Conservation (phyloP, 352 stramenopile genomes). For the Elongisporangium prolatum region DNA sequence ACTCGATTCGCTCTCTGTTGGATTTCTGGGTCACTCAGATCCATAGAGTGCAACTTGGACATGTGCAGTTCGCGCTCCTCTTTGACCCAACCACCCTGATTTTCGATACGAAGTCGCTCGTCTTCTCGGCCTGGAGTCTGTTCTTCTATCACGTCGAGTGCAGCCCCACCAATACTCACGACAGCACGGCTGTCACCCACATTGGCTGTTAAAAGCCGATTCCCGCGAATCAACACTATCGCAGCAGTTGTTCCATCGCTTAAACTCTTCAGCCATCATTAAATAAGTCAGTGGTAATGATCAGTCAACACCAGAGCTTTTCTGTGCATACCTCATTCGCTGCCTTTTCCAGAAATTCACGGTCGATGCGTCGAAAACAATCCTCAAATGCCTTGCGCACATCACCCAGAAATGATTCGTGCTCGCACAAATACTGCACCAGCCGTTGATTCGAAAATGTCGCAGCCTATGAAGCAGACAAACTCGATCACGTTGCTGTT, state of each 20-base stretch:
- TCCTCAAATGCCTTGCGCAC: conserved; percentile 62
- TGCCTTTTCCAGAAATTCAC: conserved; percentile 68
- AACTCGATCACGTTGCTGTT: conserved; percentile 2
- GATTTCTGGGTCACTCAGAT: conserved; percentile 83
- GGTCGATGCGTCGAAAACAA: conserved; percentile 71
- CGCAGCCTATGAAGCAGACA: conserved; percentile 37
- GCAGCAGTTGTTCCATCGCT: conserved; percentile 73
- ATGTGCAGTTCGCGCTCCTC: conserved; percentile 85
- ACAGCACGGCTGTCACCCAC: conserved; percentile 85
- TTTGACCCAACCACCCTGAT: conserved; percentile 71
- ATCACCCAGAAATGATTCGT: conserved; percentile 62
- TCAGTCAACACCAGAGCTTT: background rate
- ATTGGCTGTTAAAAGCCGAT: conserved; percentile 81
- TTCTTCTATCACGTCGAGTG: conserved; percentile 85
- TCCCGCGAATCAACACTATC: conserved; percentile 79
- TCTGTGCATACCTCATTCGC: conserved; percentile 36
- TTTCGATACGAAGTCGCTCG: conserved; percentile 70
- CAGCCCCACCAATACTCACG: conserved; percentile 70
- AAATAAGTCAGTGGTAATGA: background rate
- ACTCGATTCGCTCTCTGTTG: conserved; percentile 76
- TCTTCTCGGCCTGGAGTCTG: conserved; percentile 75
- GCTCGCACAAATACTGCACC: conserved; percentile 58
- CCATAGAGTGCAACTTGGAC: conserved; percentile 86
- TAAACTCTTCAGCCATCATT: conserved; percentile 26
- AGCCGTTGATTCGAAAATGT: conserved; percentile 72